Conservation (phyloP, 257 asterid species). For the Vinca minor region DNA sequence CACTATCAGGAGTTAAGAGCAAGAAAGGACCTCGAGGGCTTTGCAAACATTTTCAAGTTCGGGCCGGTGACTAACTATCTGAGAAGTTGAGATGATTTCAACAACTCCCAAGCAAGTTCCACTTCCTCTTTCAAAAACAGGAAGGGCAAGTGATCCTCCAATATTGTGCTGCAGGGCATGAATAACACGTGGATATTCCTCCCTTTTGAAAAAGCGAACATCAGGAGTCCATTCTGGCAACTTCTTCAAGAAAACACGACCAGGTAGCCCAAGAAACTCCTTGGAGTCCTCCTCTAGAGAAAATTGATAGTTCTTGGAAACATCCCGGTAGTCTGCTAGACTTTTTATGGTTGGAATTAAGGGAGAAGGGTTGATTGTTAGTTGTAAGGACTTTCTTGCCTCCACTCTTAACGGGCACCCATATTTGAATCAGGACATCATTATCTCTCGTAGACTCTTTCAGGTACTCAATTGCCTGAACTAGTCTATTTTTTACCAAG, state of each 20-base stretch:
- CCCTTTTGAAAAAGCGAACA: slow-evolving; percentile 53
- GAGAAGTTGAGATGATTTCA: slow-evolving; percentile 59
- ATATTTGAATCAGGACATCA: slow-evolving; percentile 59
- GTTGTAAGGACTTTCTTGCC: slow-evolving; percentile 58
- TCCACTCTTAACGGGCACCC: slow-evolving; percentile 61
- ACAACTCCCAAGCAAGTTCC: slow-evolving; percentile 73
- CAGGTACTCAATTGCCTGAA: slow-evolving; percentile 51
- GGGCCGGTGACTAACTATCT: slow-evolving; percentile 41
- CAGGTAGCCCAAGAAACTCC: slow-evolving; percentile 53
- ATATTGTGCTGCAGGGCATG: slow-evolving; percentile 47
- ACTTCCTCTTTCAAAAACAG: slow-evolving; percentile 57
- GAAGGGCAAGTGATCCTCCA: slow-evolving; percentile 69
- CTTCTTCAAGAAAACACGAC: slow-evolving; percentile 67
- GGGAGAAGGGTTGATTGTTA: slow-evolving; percentile 47
- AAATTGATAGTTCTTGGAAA: slow-evolving; percentile 42
- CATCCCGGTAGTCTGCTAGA: slow-evolving; percentile 47
- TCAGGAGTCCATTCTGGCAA: slow-evolving; percentile 81
- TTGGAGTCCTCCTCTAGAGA: slow-evolving; percentile 50
- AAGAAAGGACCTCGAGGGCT: slow-evolving; percentile 55
- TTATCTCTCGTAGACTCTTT: slow-evolving; percentile 37
- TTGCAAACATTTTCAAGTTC: slow-evolving; percentile 55
- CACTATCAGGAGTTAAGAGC: too few species aligned
- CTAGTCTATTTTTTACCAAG: slow-evolving; percentile 37
- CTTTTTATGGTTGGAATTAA: slow-evolving; percentile 39
- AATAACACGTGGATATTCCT: slow-evolving; percentile 55